phyloP scores from a whole-genome alignment of 129 eudicot species.

The Centella asiatica region DNA sequence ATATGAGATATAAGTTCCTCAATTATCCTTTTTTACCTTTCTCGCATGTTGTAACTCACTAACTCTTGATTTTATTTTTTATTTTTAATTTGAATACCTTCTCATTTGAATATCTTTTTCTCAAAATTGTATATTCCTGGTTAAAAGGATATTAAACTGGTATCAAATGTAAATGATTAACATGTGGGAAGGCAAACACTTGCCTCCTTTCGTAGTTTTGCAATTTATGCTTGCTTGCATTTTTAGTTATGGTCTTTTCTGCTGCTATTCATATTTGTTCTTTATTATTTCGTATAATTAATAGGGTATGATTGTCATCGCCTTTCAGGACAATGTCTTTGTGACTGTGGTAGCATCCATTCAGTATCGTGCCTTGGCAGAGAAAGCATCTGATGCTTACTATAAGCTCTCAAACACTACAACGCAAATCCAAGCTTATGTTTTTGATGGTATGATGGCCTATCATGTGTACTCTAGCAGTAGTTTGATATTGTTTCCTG shows the following conservation, averaged over 20 bases:
- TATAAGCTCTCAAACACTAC: slow-evolving; percentile 66
- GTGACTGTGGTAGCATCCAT: slow-evolving; percentile 73
- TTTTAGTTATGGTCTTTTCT: slow-evolving; percentile 5
- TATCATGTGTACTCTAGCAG: neutral
- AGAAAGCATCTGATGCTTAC: slow-evolving; percentile 66
- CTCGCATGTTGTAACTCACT: neutral
- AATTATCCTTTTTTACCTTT: neutral
- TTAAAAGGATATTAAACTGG: neutral
- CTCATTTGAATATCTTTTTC: neutral
- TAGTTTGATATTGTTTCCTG: too few species aligned
- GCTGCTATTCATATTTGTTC: neutral
- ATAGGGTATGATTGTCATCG: neutral
- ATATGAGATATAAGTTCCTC: neutral
- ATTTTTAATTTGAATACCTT: neutral
- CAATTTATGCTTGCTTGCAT: neutral
- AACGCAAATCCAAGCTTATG: slow-evolving; percentile 71
- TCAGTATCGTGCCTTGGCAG: slow-evolving; percentile 68
- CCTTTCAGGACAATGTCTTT: slow-evolving; percentile 67
- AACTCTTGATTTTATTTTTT: too few species aligned
- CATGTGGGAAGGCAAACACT: neutral
- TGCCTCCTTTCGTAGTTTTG: neutral
- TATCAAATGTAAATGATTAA: too few species aligned
- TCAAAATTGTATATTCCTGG: neutral
- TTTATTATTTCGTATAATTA: too few species aligned
- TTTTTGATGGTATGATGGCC: slow-evolving; percentile 54